Conservation (phyloP, 2,329 filamentous ascomycete genomes). For the Davidsoniella neocaledoniae region DNA sequence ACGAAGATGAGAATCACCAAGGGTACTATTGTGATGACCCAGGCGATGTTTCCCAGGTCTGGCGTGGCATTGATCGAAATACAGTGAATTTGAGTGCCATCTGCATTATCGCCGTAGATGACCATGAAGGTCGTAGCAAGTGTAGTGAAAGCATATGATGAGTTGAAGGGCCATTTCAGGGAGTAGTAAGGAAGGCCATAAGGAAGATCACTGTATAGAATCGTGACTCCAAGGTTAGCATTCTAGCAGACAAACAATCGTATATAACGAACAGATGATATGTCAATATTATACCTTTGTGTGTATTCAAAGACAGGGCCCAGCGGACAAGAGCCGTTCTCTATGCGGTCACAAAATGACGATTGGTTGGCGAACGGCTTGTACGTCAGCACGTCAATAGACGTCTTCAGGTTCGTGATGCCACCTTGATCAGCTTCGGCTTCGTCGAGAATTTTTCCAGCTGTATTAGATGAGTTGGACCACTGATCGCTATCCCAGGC, state of each 20-base stretch:
- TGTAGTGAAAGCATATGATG: slow-evolving; percentile 75
- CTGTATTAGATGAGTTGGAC: slow-evolving; percentile 39
- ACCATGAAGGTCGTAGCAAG: slow-evolving; percentile 59
- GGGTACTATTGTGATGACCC: slow-evolving; percentile 58
- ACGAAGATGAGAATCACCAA: slow-evolving; percentile 63
- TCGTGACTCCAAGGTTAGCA: not conserved
- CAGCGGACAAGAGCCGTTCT: slow-evolving; percentile 55
- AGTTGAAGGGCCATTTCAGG: slow-evolving; percentile 55
- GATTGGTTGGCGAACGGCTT: slow-evolving; percentile 40
- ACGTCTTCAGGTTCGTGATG: slow-evolving; percentile 56
- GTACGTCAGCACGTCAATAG: slow-evolving; percentile 62
- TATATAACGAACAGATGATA: not conserved
- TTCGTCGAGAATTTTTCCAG: slow-evolving; percentile 61
- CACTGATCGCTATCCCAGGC: slow-evolving; percentile 40
- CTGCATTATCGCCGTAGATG: slow-evolving; percentile 46
- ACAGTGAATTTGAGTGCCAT: slow-evolving; percentile 51
- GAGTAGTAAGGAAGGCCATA: slow-evolving; percentile 52
- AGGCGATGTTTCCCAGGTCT: slow-evolving; percentile 54
- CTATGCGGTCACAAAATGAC: slow-evolving; percentile 50
- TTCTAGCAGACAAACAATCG: not conserved
- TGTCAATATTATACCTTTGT: slow-evolving; percentile 18
- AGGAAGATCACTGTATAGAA: slow-evolving; percentile 19
- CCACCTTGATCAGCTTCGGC: slow-evolving; percentile 28
- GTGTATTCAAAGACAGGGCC: slow-evolving; percentile 47
- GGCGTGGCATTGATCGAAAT: slow-evolving; percentile 72